Conservation (phyloP, 192 early-diverging fungal species). For the Podila epicladia region DNA sequence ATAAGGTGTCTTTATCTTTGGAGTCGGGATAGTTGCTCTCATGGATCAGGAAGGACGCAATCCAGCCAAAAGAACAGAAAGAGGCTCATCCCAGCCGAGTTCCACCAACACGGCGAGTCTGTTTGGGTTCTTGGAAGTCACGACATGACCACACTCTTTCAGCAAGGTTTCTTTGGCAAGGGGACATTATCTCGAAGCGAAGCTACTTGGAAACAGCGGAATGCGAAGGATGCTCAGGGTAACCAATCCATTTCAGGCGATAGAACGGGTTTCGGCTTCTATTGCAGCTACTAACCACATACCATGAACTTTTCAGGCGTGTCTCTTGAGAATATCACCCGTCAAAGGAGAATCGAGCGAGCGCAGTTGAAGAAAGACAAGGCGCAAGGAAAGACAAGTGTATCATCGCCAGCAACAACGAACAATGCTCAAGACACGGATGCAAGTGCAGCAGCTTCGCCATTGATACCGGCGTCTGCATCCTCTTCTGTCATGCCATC, state of each 20-base stretch:
- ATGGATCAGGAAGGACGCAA: neutral
- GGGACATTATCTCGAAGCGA: slow-evolving; percentile 82
- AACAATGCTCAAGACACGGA: neutral
- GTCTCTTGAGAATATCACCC: slow-evolving; percentile 55
- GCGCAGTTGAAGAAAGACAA: slow-evolving; percentile 21
- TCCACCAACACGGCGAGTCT: slow-evolving; percentile 19
- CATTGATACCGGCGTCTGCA: neutral
- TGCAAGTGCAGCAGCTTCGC: neutral
- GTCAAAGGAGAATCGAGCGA: slow-evolving; percentile 40
- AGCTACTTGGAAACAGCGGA: slow-evolving; percentile 72
- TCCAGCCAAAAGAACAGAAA: neutral
- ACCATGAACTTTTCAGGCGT: slow-evolving; percentile 1
- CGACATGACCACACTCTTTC: slow-evolving; percentile 61
- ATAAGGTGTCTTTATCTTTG: neutral
- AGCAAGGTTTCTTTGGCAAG: slow-evolving; percentile 78
- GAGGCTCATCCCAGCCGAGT: slow-evolving; percentile 18
- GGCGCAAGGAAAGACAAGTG: neutral
- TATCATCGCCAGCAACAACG: too few species aligned
- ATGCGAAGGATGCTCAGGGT: slow-evolving; percentile 26
- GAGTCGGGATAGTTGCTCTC: neutral
- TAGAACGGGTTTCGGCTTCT: neutral
- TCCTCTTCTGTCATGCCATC: neutral
- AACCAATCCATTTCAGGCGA: neutral
- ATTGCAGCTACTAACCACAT: neutral
- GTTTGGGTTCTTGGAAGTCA: slow-evolving; percentile 37